Base-by-base conservation (phyloP, 2,329 filamentous ascomycete genomes). In the Neofusicoccum sp. region DNA sequence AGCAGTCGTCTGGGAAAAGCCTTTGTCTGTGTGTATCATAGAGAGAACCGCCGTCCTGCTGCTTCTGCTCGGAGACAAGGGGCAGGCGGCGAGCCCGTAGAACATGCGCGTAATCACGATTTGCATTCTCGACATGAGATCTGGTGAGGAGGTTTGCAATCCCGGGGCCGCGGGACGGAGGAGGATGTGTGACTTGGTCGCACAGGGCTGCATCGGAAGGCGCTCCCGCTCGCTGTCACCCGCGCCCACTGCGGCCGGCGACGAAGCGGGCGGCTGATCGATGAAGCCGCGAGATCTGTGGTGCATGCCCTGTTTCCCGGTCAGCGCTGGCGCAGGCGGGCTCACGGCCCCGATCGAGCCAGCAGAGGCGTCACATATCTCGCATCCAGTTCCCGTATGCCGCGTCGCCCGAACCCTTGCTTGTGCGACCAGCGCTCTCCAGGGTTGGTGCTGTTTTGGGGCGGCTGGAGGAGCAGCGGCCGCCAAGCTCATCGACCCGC, bases 341-440 rank as follows among this genome's bases (percentile, higher is more conserved):
- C 22, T 22, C 54, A n/a, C 31, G 2, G 12, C n/a, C 29, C 39
- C 54, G 54, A 58, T 45, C 9, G 39, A 39, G 48, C 34, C 6
- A 54, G 45, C 44, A 45, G 49, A 52, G 47, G 59, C 47, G 47
- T 43, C 47, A 61, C 47, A 54, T 52, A 61, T 44, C 47, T 54
- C n/a, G 56, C 56, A 48, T 47, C 56, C 56, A 37, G 31, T 45
- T 45, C 45, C 37, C 33, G 47, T 69, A 61, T 65, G 66, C 66
- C 59, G 59, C 59, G 47, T 34, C 59, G 59, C 67, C 34, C 50
- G 61, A 67, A 72, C 71, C 74, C 73, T 76, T 72, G 73, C 67
- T 71, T 76, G 74, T 74, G 67, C 64, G 56, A 76, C 72, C 56
- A 39, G 43, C 33, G n/a, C 36, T 39, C n/a, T 41, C 44, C 43